Evolutionary conservation across 2,329 filamentous ascomycete species (phyloP).

Genomic region (Xylaria sp.): DNA sequence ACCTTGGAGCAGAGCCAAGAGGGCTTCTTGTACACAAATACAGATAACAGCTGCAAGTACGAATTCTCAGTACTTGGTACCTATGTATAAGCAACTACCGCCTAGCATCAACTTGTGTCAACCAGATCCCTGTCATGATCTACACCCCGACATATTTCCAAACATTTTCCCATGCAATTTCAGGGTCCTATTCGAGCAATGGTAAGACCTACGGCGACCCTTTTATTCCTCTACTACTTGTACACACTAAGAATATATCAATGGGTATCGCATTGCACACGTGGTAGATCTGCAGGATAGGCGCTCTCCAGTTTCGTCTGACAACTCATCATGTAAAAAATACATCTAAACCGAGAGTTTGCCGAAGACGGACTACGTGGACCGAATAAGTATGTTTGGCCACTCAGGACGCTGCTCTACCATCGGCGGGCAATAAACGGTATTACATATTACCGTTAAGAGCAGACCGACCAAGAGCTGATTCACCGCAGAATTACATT

Average conservation of each 20-base stretch:
- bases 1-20: neutral
- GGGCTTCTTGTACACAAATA: neutral
- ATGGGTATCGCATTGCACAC: conserved; percentile 14
- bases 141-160: conserved; percentile 12
- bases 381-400: neutral
- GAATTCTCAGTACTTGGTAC: neutral
- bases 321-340: conserved; percentile 15
- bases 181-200: conserved; percentile 23
- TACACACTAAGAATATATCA: neutral
- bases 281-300: conserved; percentile 17
- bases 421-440: neutral
- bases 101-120: neutral
- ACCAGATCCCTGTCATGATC: conserved; percentile 17
- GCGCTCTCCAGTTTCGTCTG: conserved; percentile 7
- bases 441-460: neutral
- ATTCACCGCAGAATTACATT: neutral
- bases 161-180: conserved; percentile 8
- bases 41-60: neutral
- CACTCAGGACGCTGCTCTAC: neutral
- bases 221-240: neutral
- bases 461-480: neutral
- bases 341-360: conserved; percentile 2
- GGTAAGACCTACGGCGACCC: neutral
- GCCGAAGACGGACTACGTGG: neutral
- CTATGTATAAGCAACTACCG: neutral